These are phyloP conservation scores for Pythium graminicola DNA, from an alignment of 352 stramenopile genomes.

Conservation along the genomic window DNA sequence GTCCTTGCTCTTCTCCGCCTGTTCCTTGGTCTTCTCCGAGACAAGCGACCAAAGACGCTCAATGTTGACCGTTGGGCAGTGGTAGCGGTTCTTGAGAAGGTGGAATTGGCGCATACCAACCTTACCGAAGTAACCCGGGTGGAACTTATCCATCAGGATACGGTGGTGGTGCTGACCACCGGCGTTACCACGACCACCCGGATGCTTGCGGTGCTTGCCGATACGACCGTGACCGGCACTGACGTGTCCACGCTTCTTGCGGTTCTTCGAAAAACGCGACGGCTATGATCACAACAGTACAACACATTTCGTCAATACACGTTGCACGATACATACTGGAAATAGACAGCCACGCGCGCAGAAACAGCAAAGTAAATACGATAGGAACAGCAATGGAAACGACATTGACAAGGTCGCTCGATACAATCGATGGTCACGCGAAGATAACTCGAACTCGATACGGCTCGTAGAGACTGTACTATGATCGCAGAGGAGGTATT, in stretches of 20 bases:
- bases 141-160: slow-evolving; percentile 99
- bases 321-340: too few relatives aligned
- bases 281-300: slow-evolving; percentile 30
- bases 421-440: too few relatives aligned
- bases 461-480: too few relatives aligned
- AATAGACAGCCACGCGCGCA: neutral
- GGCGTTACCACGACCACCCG: slow-evolving; percentile 99
- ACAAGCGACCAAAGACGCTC: slow-evolving; percentile 99
- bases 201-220: slow-evolving; percentile 99
- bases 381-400: neutral
- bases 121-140: slow-evolving; percentile 99
- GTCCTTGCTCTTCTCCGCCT: slow-evolving; percentile 91
- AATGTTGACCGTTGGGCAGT: slow-evolving; percentile 98
- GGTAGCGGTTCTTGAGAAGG: slow-evolving; percentile 93
- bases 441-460: too few relatives aligned
- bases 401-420: neutral
- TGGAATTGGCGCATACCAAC: slow-evolving; percentile 99
- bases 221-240: slow-evolving; percentile 99
- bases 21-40: slow-evolving; percentile 96
- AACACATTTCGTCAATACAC: slow-evolving; percentile 4
- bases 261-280: slow-evolving; percentile 94
- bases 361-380: neutral
- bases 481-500: too few relatives aligned
- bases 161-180: slow-evolving; percentile 99
- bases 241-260: slow-evolving; percentile 99